Percentiles rank a stretch among this genome's conserved stretches.
Conservation (phyloP, 805 yeast species). For the Starmera pachycereana region DNA sequence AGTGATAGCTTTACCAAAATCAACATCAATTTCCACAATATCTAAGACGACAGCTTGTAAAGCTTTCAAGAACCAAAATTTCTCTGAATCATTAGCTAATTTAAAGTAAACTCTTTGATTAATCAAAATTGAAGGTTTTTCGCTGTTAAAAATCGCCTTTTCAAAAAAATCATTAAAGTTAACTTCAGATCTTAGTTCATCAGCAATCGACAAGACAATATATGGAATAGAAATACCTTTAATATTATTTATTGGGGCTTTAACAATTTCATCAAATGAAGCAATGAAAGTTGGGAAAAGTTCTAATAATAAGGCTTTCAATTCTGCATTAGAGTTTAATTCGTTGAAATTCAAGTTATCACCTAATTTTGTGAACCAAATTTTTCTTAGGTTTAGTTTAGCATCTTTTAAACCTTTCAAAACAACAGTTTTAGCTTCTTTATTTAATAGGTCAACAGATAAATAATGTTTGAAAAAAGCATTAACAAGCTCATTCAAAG, state of each 20-base stretch:
- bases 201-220: conserved; percentile 27
- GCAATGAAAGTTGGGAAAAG: conserved; percentile 17
- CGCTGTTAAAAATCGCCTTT: conserved; percentile 25
- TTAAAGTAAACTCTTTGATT: conserved; percentile 42
- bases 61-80: conserved; percentile 42
- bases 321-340: conserved; percentile 2
- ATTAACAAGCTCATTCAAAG: conserved; percentile 38
- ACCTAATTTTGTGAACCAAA: conserved; percentile 56
- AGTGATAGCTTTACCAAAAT: conserved; percentile 36
- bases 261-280: conserved; percentile 33
- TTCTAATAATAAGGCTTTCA: conserved; percentile 9
- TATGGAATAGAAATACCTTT: conserved; percentile 40
- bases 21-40: conserved; percentile 10
- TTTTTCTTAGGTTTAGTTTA: conserved; percentile 48
- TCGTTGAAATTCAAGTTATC: conserved; percentile 12
- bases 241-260: conserved; percentile 40
- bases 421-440: conserved; percentile 16
- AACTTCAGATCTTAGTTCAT: conserved; percentile 15
- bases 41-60: conserved; percentile 23
- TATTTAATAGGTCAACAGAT: conserved; percentile 14
- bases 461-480: conserved; percentile 39
- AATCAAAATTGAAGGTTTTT: conserved; percentile 37
- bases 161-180: conserved; percentile 20
- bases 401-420: conserved; percentile 54
- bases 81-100: conserved; percentile 33